phyloP scores from a whole-genome alignment of 192 early-diverging fungal species.

The Backusella circina region DNA sequence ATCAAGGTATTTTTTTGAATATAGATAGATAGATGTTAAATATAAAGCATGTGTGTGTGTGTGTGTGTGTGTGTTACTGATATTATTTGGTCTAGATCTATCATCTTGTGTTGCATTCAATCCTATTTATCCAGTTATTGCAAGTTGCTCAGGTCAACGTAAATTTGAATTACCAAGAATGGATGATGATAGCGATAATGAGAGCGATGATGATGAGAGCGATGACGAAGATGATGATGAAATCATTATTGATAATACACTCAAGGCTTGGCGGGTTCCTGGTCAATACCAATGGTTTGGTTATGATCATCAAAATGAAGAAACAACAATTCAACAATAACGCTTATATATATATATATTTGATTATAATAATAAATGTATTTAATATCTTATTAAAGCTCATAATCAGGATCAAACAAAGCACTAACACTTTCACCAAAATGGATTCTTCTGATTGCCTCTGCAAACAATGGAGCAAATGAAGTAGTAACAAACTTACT shows the following conservation, averaged over 20 bases:
- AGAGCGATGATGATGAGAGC: slow-evolving; percentile 2
- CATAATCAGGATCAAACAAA: slow-evolving; percentile 55
- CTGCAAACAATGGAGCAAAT: slow-evolving; percentile 82
- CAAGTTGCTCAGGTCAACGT: slow-evolving; percentile 74
- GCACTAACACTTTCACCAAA: slow-evolving; percentile 92
- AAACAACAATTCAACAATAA: neutral
- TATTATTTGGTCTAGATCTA: slow-evolving; percentile 40
- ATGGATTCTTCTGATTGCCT: slow-evolving; percentile 93
- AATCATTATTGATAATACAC: slow-evolving; percentile 37
- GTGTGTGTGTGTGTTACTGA: too few relatives aligned
- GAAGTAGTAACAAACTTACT: slow-evolving; percentile 82
- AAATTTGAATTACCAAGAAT: slow-evolving; percentile 28
- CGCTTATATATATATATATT: neutral
- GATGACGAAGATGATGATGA: neutral
- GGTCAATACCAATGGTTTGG: slow-evolving; percentile 24
- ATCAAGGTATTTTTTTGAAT: slow-evolving; percentile 13
- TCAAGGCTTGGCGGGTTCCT: slow-evolving; percentile 36
- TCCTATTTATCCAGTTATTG: slow-evolving; percentile 62
- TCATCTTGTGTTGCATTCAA: slow-evolving; percentile 58
- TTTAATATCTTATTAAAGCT: slow-evolving; percentile 7
- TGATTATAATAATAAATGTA: neutral
- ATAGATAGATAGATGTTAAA: too few relatives aligned
- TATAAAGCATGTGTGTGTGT: too few relatives aligned
- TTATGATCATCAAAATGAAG: neutral
- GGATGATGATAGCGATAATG: neutral